Conservation (phyloP, 2,329 filamentous ascomycete species). For the Zymoseptoria brevis region DNA sequence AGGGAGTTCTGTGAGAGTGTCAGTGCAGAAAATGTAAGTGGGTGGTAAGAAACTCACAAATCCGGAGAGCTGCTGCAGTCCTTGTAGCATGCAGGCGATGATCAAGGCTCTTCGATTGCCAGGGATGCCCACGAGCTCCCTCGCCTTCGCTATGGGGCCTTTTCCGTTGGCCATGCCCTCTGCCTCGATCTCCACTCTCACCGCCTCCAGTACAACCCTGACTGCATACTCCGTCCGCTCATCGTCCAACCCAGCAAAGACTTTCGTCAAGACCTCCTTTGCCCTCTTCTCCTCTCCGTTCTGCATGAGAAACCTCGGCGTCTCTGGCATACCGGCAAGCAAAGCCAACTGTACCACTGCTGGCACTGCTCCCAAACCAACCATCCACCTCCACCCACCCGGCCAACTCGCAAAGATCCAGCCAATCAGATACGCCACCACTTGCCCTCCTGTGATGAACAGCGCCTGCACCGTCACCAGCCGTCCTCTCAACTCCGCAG, state of each 20-base stretch:
- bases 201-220: slow-evolving; percentile 56
- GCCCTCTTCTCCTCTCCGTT: slow-evolving; percentile 56
- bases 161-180: slow-evolving; percentile 14
- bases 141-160: slow-evolving; percentile 4
- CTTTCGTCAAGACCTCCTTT: slow-evolving; percentile 47
- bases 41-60: slow-evolving; percentile 9
- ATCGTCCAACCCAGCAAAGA: slow-evolving; percentile 11
- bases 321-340: slow-evolving; percentile 72
- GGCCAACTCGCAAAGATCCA: slow-evolving; percentile 57
- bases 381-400: slow-evolving; percentile 83
- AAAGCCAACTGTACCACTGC: slow-evolving; percentile 63
- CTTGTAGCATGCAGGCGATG: slow-evolving; percentile 82
- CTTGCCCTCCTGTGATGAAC: slow-evolving; percentile 81
- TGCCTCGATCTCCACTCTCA: slow-evolving; percentile 58
- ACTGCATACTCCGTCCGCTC: slow-evolving; percentile 40
- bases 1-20: slow-evolving; percentile 32
- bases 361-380: slow-evolving; percentile 73
- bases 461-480: slow-evolving; percentile 75
- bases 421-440: slow-evolving; percentile 77
- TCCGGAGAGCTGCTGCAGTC: slow-evolving; percentile 60
- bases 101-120: slow-evolving; percentile 65
- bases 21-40: background rate
- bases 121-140: slow-evolving; percentile 34
- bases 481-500: slow-evolving; percentile 53
- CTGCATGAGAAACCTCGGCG: slow-evolving; percentile 77